Evolutionary conservation across 768 basidiomycete species (phyloP), one percentile per base, ranked within the genome.

Genomic region (Chlorophyllum brunneum): DNA sequence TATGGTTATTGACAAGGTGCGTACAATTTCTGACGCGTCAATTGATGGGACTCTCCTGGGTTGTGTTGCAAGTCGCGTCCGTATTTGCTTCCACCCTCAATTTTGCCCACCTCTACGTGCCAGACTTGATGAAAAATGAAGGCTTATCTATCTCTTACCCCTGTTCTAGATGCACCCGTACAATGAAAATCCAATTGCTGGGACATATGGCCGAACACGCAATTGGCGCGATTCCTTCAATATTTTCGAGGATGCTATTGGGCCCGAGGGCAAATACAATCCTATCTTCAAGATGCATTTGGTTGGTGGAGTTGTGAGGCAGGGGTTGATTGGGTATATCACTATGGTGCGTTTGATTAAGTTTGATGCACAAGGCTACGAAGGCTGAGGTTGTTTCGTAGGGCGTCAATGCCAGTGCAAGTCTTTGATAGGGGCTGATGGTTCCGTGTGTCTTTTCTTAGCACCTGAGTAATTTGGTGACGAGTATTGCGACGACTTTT

Each of bases 181-280:
- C 54, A 61, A 69, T 15, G 65, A 65, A 24, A 81, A 81, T 58
- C 78, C 77, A 2, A 75, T 79, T 57, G 69, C 70, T 11, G 57
- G 76, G 36, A 76, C 68, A 0, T 59, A 64, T 16, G 79, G 79
- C 0, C 73, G 79, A 24, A 80, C 77, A 11, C 72, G 76, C 16
- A 81, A 81, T 57, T 73, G 72, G 67, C 68, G 72, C 26, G 79
- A 81, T 51, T 75, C 74, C n/a, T 62, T 79, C 24, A 79, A 80
- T 41, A 77, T 80, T 52, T 81, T 79, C 52, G 71, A 76, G 31
- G 78, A 78, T 48, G 71, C 72, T 44, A 69, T 71, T 43, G 77
- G 76, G 1, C 72, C 72, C 5, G 73, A 81, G 59, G 71, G 74
- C 9, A 58, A 72, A 43, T 81, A 81, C 50, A 72, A 80, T 56